A percentile compares a stretch with the other conserved stretches of the same genome.
Evolutionary conservation across 768 basidiomycete genomes (phyloP).

Genomic region (Lactarius indigo): DNA sequence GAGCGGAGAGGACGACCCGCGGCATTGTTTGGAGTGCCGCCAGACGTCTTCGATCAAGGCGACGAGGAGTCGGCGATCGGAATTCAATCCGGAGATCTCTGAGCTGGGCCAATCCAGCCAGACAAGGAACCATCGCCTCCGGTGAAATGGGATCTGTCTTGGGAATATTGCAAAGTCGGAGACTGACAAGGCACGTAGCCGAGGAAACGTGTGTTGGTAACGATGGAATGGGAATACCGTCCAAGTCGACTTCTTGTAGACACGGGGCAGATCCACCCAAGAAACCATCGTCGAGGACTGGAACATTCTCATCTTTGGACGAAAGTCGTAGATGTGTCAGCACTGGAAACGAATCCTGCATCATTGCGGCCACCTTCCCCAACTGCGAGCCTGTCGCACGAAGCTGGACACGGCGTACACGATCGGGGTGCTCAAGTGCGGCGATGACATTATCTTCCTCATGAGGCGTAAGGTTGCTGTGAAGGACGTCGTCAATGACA

Average conservation of each 20-base stretch:
- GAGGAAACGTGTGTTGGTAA: neutral
- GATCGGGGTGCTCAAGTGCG: no score
- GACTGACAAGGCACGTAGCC: neutral
- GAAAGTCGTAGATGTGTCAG: no score
- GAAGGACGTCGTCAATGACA: no score
- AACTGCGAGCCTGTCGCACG: no score
- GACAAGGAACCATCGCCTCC: neutral
- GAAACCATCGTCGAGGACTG: neutral
- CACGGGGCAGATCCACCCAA: neutral
- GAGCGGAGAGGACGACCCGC: neutral
- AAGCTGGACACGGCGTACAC: no score
- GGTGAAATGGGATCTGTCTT: neutral
- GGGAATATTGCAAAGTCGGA: neutral
- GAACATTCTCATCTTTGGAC: neutral
- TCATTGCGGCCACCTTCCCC: no score
- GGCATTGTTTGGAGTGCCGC: neutral
- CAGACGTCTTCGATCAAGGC: neutral
- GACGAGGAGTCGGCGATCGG: neutral
- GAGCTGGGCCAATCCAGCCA: neutral
- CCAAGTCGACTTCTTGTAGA: neutral
- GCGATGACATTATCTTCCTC: no score
- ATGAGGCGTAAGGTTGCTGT: no score
- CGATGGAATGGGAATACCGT: neutral
- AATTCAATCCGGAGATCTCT: neutral
- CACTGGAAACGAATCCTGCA: no score